Evolutionary conservation across 108 stramenopile genomes (phyloP), one percentile per base, ranked within the genome.

Genomic region (Skeletonema grethae): DNA sequence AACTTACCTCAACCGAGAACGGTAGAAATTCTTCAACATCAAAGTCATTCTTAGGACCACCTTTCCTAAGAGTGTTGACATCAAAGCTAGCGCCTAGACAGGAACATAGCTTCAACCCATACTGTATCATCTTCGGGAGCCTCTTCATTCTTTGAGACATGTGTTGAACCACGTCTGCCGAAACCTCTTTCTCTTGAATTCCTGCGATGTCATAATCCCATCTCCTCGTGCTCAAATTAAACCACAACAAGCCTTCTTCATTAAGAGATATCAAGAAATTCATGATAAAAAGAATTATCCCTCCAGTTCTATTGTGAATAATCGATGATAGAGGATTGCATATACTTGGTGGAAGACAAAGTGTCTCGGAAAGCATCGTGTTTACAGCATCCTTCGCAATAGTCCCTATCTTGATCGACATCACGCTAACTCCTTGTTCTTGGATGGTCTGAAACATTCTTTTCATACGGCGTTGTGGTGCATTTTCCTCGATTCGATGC

Each of bases 121-220:
- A 61, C 62, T 70, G 78, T 2, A 77, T 73, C 1, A 34, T 65
- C 5, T 55, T 28, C 2, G 72, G 63, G 4, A 84, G 60, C 13
- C 59, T 22, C n/a, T 46, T 32, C 64, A 85, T 82, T n/a, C 58
- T 57, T 6, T 68, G 31, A 7, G 76, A 66, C 72, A 82, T 75
- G 20, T 81, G 67, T 8, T 68, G 61, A 1, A 77, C 76, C 2
- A 66, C 63, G 53, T 55, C 65, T 36, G 7, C 38, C 22, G 71
- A 55, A 28, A 72, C 24, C 20, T 65, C 55, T 48, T 68, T 75
- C 32, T 15, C 18, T 39, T 38, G 38, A 8, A 86, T 83, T 55
- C 34, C 75, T 24, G 53, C 57, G 4, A 82, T 64, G 25, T 87
- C 79, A 70, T 66, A 84, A 29, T 82, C 78, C 86, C 85, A 86